These are phyloP conservation scores for Rhodotorula mucilaginosa DNA, from an alignment of 1,284 basidiomycete genomes.

Conservation along the genomic window DNA sequence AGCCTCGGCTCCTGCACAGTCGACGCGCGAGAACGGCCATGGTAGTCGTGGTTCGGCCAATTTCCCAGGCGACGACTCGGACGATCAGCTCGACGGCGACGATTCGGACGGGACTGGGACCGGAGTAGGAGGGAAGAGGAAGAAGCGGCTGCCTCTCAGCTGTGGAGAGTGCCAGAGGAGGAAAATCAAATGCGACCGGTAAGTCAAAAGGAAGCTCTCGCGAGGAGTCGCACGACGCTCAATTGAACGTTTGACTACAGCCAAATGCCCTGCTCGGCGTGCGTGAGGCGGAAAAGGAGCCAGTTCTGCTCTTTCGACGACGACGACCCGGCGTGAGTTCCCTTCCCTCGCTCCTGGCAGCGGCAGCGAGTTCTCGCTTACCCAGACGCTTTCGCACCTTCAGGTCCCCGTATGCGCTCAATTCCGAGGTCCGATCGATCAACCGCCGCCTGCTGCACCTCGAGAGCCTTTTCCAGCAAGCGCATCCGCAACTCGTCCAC, in stretches of 20 bases:
- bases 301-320: constrained; percentile 20
- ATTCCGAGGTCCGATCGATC: constrained; percentile 33
- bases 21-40: neutral
- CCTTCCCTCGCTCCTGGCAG: too few relatives aligned
- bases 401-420: constrained; percentile 26
- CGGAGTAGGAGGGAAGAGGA: constrained; percentile 8
- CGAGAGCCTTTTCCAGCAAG: constrained; percentile 30
- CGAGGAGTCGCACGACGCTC: too few relatives aligned
- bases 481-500: constrained; percentile 3
- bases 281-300: constrained; percentile 19
- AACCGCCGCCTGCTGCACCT: constrained; percentile 32
- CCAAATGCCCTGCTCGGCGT: constrained; percentile 15
- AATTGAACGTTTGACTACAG: neutral
- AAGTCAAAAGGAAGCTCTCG: too few relatives aligned
- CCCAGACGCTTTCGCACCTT: too few relatives aligned
- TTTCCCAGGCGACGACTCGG: neutral
- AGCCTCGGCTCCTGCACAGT: too few relatives aligned
- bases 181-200: constrained; percentile 29
- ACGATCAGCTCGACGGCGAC: constrained; percentile 17
- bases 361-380: neutral
- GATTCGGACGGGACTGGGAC: neutral
- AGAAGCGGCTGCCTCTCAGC: constrained; percentile 28
- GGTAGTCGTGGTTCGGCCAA: neutral
- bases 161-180: constrained; percentile 26
- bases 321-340: constrained; percentile 10